Base-by-base conservation (phyloP, 116 monocot genomes). In the Dioscorea cayenensis region DNA sequence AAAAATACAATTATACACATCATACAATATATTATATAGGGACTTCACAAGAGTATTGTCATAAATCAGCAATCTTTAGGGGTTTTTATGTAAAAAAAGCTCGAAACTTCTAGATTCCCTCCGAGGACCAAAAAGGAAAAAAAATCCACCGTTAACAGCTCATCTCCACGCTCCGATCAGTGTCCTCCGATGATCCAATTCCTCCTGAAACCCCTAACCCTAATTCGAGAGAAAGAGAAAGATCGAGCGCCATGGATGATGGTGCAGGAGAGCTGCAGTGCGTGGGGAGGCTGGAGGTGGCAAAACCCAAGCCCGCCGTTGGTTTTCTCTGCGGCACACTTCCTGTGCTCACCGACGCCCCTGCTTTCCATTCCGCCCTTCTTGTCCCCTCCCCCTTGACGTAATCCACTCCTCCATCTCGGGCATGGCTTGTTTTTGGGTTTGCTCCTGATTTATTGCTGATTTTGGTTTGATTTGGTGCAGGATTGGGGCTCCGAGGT, bases 241-340 rank as follows among this genome's bases (percentile, higher is more conserved):
- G 64, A 48, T 58, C n/a, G 48, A 27, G 60, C 28, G 60, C 77
- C 50, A 89, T 89, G 89, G 89, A 80, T n/a, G 55, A 55, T 23
- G 77, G 75, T 9, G 59, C 82, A 48, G 74, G 81, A 20, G 84
- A 87, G 73, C 85, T 92, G 13, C 90, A 81, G 72, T 97, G 97
- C 88, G 90, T 97, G 51, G 97, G 97, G 60, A 84, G 77, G 74
- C 73, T 97, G 71, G 93, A 97, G 80, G 84, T 97, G 73, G 82
- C 84, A 17, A 78, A 78, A 72, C 86, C 97, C 36, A 84, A 86
- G 80, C 84, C 75, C 48, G 68, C 78, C 17, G 72, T 82, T 7
- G 92, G 86, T 11, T 97, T 93, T 80, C 69, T 97, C 51, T 93
- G 97, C 86, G 97, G 97, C n/a, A 88, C 90, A 25, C 87, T 97